Evolutionary conservation across 345 rosid species (phyloP), one percentile per base, ranked within the genome.

Genomic region (Acer yangbiense): DNA sequence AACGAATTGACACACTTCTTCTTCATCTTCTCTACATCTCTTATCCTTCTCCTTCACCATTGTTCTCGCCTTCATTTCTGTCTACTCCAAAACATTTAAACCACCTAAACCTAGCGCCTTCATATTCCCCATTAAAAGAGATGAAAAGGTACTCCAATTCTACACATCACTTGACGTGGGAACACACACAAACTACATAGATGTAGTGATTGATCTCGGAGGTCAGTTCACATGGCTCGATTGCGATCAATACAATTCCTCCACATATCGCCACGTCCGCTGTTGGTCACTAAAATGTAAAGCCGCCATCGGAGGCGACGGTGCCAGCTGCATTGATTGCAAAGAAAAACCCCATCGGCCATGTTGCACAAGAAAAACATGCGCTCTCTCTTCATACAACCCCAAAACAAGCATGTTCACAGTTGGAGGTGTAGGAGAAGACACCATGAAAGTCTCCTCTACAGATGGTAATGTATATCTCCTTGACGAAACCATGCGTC

Each of bases 361-460:
- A 7, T 83, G 87, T 7, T 90, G 91, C 82, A 75, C 76, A 68
- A 77, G 82, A 17, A 79, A 82, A 78, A 84, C 86, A 0, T 86
- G 91, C 14, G 69, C 69, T 1, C 29, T 75, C 76, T 35, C 3
- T 16, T 73, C 82, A 9, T 82, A 72, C 50, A 86, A 86, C 41
- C 69, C 82, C 0, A 18, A 79, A 6, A 65, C 58, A 1, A 9
- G 64, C 16, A 54, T 44, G 0, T 44, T 41, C 41, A 66, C 43
- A 1, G 8, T 68, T 2, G 74, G 84, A 2, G 82, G 82, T 2
- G 46, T 88, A 3, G 81, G 77, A 7, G 66, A 81, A 50, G 87
- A 87, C 43, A 79, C 76, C 0, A 65, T 84, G 16, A 5, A 43
- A 9, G 25, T 72, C 17, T 66, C 64, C 9, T 57, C 75, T 6